Conservation (phyloP, 768 basidiomycete genomes). For the Suillus plorans region DNA sequence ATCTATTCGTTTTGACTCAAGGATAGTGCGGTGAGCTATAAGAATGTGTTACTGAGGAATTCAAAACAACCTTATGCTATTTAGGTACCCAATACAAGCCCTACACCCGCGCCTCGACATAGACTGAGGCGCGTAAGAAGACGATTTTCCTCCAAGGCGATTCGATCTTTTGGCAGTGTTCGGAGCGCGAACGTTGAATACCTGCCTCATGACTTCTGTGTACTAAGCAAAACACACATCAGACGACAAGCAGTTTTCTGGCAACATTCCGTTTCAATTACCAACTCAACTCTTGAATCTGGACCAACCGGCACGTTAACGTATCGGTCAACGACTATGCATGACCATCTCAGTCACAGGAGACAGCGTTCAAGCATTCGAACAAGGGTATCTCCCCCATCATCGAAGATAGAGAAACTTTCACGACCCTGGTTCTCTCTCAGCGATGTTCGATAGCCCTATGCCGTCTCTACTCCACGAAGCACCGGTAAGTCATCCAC, state of each 20-base stretch:
- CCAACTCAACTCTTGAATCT: neutral
- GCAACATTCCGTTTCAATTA: neutral
- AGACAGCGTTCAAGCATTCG: neutral
- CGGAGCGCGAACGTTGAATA: neutral
- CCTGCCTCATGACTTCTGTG: neutral
- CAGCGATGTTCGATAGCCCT: slow-evolving; percentile 26
- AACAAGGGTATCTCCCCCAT: slow-evolving; percentile 7
- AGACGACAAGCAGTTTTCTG: neutral
- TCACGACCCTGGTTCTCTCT: slow-evolving; percentile 12
- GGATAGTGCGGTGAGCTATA: neutral
- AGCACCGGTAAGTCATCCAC: slow-evolving; percentile 10
- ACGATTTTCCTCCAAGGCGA: neutral
- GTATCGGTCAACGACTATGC: slow-evolving; percentile 7
- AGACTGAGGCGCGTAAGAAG: too few relatives aligned
- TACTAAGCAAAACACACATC: neutral
- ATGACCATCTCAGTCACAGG: neutral
- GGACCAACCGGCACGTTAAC: slow-evolving; percentile 5
- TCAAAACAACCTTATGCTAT: neutral
- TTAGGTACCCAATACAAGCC: neutral
- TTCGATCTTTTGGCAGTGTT: neutral
- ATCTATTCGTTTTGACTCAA: neutral
- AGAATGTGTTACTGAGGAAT: neutral
- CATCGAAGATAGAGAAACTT: neutral
- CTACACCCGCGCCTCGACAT: neutral
- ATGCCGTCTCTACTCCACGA: slow-evolving; percentile 6